Base-by-base conservation (phyloP, 306 rosid species). In the Lithocarpus polystachyus region DNA sequence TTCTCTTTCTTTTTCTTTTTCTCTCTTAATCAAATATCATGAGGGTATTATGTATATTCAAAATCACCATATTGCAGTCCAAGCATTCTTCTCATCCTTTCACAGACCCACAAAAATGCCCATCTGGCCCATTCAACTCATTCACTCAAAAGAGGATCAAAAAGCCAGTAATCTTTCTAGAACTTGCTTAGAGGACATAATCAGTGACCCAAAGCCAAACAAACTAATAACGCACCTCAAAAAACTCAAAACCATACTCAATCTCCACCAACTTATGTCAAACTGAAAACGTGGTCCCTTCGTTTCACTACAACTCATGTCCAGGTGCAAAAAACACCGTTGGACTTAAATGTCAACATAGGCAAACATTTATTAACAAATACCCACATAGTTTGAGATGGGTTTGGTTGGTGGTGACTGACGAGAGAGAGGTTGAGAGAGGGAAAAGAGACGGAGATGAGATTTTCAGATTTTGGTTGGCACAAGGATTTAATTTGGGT, bases 121-220 rank as follows among this genome's bases (percentile, higher is more conserved):
- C 74, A 59, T 87, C 85, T 76, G 85, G 93, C 17, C 90, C 84
- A 14, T 89, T 85, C 80, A 85, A 77, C 73, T 65, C 67, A 12
- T 84, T 73, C 71, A 35, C 54, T n/a, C 97, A 90, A 73, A 90
- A 54, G 71, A 82, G 98, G 82, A 91, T 94, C 92, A 86, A 71
- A 64, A 90, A 89, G 75, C 92, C 91, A 1, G 77, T 77, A 1
- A 64, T 81, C 22, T 87, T 89, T 93, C 97, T 0, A 93, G 79
- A 69, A 91, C 97, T 71, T 89, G 93, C 56, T 84, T 93, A 29
- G 92, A 93, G 56, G 90, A 87, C 82, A 73, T 90, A 77, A 81
- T 83, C 2, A 82, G 84, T 40, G 97, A 91, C 73, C 56, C 89
- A 28, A 88, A 87, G 61, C 75, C 91, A 18, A 97, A 93, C 86